Evolutionary conservation across 148 eudicot species (phyloP).

Genomic region (Arbutus unedo): DNA sequence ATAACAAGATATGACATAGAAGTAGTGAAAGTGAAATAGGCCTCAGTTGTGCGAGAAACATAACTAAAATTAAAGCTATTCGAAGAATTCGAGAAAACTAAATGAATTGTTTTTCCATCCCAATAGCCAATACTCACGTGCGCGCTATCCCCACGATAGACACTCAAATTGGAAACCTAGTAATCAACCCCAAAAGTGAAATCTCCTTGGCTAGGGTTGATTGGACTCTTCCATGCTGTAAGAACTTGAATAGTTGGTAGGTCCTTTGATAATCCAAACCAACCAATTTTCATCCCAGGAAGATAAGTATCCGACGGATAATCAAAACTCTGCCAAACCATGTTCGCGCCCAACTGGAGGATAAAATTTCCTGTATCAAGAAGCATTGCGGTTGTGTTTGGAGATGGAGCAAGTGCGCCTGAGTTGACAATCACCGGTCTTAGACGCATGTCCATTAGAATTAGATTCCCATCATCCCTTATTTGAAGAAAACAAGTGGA

Average conservation of each 20-base stretch:
- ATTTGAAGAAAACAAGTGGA: conserved; percentile 5
- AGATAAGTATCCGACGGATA: neutral
- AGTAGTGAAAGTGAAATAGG: neutral
- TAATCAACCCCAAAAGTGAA: neutral
- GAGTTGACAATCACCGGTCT: neutral
- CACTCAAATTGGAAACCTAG: neutral
- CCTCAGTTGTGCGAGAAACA: neutral
- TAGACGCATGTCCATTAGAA: neutral
- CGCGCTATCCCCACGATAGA: neutral
- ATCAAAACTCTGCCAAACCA: conserved; percentile 11
- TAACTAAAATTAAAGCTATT: conserved; percentile 3
- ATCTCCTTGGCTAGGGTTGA: neutral
- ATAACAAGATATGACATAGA: neutral
- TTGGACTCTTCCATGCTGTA: neutral
- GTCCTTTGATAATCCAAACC: neutral
- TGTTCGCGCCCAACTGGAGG: neutral
- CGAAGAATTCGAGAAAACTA: neutral
- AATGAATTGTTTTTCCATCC: neutral
- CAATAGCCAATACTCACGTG: conserved; percentile 2
- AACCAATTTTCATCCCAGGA: neutral
- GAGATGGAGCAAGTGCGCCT: neutral
- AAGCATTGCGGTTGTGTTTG: conserved; percentile 5
- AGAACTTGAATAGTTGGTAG: neutral
- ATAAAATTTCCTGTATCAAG: conserved; percentile 6
- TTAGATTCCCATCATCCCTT: neutral